Conservation (phyloP, 1,284 basidiomycete species). For the Pterulicium gracile region DNA sequence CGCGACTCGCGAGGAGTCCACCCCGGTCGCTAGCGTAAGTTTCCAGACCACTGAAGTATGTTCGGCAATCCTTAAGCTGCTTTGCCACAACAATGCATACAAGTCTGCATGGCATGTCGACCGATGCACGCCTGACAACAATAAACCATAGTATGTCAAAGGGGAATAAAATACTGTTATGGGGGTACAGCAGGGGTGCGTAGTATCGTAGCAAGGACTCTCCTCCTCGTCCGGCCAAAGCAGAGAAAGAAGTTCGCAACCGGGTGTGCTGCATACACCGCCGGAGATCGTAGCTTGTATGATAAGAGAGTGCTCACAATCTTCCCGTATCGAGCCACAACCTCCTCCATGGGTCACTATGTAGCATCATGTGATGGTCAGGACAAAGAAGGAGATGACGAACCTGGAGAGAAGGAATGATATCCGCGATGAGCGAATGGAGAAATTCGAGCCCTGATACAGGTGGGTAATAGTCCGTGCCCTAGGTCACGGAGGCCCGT, state of each 20-base stretch:
- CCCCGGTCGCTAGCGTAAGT: no score
- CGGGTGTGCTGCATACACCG: neutral
- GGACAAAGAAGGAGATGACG: no score
- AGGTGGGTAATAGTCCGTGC: neutral
- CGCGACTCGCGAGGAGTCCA: no score
- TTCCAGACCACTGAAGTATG: no score
- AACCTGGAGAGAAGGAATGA: no score
- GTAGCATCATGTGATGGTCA: neutral
- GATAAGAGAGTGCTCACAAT: neutral
- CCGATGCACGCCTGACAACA: no score
- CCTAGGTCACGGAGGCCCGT: no score
- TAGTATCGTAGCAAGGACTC: neutral
- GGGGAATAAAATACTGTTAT: no score
- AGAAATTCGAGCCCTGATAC: neutral
- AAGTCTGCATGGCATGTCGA: no score
- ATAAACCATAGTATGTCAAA: no score
- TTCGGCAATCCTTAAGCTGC: no score
- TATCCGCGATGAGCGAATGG: neutral
- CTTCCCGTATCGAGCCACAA: neutral
- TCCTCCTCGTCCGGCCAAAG: neutral
- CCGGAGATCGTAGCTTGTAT: neutral
- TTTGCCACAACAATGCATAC: no score
- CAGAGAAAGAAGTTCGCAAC: neutral
- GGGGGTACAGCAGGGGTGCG: neutral
- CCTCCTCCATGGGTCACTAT: neutral